These are phyloP conservation scores for Isoetes engelmannii DNA, from an alignment of 83 land plant genomes.

Conservation along the genomic window DNA sequence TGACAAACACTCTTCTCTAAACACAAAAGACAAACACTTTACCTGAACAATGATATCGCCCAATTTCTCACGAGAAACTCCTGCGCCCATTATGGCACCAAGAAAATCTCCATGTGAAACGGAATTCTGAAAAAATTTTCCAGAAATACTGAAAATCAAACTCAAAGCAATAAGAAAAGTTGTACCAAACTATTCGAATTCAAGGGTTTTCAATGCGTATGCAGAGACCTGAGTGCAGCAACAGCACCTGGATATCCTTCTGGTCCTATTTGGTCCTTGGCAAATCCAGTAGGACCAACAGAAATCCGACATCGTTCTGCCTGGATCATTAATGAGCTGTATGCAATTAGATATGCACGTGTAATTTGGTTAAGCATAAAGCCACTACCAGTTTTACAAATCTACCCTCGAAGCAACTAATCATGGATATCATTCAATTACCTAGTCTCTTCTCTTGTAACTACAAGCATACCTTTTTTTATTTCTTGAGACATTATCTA, in stretches of 20 bases:
- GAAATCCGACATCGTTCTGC: constrained; percentile 92
- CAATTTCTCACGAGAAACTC: constrained; percentile 77
- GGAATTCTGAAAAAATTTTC: constrained; percentile 71
- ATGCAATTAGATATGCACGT: background rate
- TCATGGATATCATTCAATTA: too few species aligned
- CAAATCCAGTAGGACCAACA: constrained; percentile 56
- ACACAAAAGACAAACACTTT: background rate
- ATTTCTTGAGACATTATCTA: too few species aligned
- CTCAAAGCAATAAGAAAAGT: background rate
- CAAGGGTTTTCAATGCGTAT: background rate
- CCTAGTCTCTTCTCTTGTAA: too few species aligned
- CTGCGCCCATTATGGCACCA: constrained; percentile 83
- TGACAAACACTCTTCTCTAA: too few species aligned
- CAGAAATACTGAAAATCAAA: constrained; percentile 53
- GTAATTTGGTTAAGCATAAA: too few species aligned
- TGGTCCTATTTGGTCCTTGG: constrained; percentile 8
- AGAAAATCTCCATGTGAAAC: constrained; percentile 92
- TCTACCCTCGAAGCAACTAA: too few species aligned
- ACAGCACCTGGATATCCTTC: constrained; percentile 56
- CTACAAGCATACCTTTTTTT: too few species aligned
- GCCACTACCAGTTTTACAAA: too few species aligned
- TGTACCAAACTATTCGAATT: background rate
- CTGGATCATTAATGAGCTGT: constrained; percentile 18
- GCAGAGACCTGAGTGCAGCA: constrained; percentile 62
- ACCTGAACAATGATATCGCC: constrained; percentile 90